Conservation (phyloP, 768 basidiomycete species). For the Boletus pseudo-olivaceus region DNA sequence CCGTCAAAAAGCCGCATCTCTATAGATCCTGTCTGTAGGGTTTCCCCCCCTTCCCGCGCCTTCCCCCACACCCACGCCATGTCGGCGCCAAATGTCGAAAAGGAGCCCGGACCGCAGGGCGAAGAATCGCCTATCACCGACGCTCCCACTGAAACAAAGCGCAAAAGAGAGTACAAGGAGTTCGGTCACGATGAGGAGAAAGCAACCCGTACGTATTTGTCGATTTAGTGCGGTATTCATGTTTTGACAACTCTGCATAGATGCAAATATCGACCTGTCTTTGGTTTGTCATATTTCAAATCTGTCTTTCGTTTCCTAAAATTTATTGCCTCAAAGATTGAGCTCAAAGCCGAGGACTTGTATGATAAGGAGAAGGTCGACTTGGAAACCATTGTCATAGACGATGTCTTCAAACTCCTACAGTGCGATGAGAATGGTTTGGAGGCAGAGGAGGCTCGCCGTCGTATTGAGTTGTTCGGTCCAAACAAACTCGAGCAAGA, state of each 20-base stretch:
- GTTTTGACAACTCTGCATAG: constrained; percentile 34
- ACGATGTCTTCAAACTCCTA: constrained; percentile 94
- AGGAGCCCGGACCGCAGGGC: constrained; percentile 62
- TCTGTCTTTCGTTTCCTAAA: neutral
- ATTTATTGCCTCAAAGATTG: constrained; percentile 46
- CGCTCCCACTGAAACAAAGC: constrained; percentile 36
- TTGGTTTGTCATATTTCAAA: constrained; percentile 41
- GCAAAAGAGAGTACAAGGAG: constrained; percentile 85
- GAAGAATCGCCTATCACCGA: constrained; percentile 39
- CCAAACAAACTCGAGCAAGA: constrained; percentile 92
- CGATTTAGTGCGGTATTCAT: neutral
- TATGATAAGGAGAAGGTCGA: constrained; percentile 99
- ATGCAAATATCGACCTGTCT: constrained; percentile 87
- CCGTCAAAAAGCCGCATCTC: constrained; percentile 14
- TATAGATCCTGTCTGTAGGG: constrained; percentile 32
- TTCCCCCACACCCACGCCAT: constrained; percentile 10
- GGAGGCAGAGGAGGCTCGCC: constrained; percentile 62
- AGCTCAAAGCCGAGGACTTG: constrained; percentile 87
- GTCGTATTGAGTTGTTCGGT: constrained; percentile 90
- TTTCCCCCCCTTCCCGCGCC: constrained; percentile 3
- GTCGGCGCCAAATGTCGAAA: constrained; percentile 48
- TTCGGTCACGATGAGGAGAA: constrained; percentile 71
- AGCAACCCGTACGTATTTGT: constrained; percentile 54
- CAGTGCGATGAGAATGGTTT: constrained; percentile 88
- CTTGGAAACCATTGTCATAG: constrained; percentile 93